Conservation (phyloP, 2,329 filamentous ascomycete species). For the Amylocarpus encephaloides region DNA sequence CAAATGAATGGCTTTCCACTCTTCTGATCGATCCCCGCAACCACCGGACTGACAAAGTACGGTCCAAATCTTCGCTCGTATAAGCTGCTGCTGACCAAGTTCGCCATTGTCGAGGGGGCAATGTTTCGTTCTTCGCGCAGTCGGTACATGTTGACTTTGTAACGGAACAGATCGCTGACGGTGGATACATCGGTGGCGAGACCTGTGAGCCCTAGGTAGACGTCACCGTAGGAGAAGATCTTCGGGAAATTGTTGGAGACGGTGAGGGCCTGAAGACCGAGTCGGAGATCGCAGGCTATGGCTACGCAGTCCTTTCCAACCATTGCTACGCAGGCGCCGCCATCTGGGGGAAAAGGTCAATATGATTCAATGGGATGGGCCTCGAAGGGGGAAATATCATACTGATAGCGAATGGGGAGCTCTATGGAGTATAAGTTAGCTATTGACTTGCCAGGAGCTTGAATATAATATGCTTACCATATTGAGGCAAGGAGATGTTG, state of each 20-base stretch:
- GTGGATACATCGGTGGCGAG: constrained; percentile 94
- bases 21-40: constrained; percentile 92
- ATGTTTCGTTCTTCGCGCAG: constrained; percentile 97
- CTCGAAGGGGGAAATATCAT: constrained; percentile 32
- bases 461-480: constrained; percentile 24
- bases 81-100: constrained; percentile 82
- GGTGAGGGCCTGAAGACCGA: constrained; percentile 92
- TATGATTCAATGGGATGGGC: constrained; percentile 7
- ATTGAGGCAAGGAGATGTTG: constrained; percentile 9
- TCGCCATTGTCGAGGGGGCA: constrained; percentile 88
- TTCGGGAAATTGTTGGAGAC: constrained; percentile 99
- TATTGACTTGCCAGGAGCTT: constrained; percentile 12
- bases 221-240: constrained; percentile 95
- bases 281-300: constrained; percentile 96
- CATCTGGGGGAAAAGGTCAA: constrained; percentile 45
- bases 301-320: constrained; percentile 99
- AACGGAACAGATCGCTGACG: constrained; percentile 94
- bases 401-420: constrained; percentile 96
- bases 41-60: constrained; percentile 91
- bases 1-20: constrained; percentile 95
- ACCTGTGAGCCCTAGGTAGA: constrained; percentile 91
- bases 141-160: constrained; percentile 99
- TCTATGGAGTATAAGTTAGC: constrained; percentile 46
- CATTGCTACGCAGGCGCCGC: constrained; percentile 96
- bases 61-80: constrained; percentile 96